Percentiles rank a stretch among this genome's conserved stretches.
phyloP scores from a whole-genome alignment of 345 rosid species.

The Cardamine resedifolia region DNA sequence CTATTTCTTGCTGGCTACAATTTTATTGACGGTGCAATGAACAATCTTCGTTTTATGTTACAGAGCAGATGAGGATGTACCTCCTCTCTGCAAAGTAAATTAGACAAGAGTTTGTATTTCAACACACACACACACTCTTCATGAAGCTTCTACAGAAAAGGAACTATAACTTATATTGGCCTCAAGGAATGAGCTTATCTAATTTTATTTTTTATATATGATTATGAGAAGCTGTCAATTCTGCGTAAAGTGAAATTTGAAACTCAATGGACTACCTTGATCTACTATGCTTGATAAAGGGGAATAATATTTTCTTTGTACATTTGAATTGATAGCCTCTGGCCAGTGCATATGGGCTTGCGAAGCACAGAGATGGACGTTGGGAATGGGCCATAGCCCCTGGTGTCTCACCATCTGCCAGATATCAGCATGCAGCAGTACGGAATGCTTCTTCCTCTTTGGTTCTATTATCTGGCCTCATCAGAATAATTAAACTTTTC shows the following conservation, averaged over 20 bases:
- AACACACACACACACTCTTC: not conserved
- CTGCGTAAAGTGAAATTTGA: conserved; percentile 7
- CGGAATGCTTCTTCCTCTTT: conserved; percentile 33
- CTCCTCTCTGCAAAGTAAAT: conserved; percentile 7
- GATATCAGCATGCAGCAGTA: conserved; percentile 99
- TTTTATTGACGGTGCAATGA: not conserved
- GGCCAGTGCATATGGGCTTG: conserved; percentile 96
- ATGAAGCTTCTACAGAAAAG: conserved; percentile 3
- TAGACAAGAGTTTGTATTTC: not conserved
- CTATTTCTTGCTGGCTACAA: not conserved
- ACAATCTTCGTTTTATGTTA: not conserved
- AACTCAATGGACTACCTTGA: conserved; percentile 22
- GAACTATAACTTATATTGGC: conserved; percentile 6
- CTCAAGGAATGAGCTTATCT: not conserved
- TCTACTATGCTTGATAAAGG: conserved; percentile 11
- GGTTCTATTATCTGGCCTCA: conserved; percentile 8
- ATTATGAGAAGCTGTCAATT: conserved; percentile 4
- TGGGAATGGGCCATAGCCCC: conserved; percentile 99
- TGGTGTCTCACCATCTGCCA: conserved; percentile 91
- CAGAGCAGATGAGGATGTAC: conserved; percentile 19
- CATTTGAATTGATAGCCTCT: conserved; percentile 57
- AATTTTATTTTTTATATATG: conserved; percentile 7
- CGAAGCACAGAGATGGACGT: conserved; percentile 95
- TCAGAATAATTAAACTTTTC: conserved; percentile 21
- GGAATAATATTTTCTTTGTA: not conserved